Conservation (phyloP, 129 eudicot genomes). For the Centella asiatica region DNA sequence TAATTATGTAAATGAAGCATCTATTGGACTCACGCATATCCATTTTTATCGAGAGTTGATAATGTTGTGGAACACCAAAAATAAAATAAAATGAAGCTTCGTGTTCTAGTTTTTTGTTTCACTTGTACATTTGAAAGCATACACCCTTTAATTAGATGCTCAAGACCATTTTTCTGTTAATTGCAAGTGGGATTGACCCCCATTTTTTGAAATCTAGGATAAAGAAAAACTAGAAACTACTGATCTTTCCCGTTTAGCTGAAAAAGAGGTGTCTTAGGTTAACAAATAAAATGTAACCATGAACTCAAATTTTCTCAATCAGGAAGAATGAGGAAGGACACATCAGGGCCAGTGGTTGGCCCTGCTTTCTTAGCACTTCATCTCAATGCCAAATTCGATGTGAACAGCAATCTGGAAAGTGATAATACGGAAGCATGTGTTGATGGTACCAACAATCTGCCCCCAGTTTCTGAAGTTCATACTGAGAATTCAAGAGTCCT, state of each 20-base stretch:
- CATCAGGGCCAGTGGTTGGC: background rate
- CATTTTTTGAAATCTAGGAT: conserved; percentile 12
- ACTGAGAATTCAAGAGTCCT: conserved; percentile 20
- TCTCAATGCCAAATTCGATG: conserved; percentile 41
- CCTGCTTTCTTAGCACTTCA: conserved; percentile 20
- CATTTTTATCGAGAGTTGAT: too few species aligned
- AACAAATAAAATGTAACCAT: conserved; percentile 5
- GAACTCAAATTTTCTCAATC: conserved; percentile 14
- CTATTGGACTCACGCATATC: too few species aligned
- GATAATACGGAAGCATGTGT: background rate
- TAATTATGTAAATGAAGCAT: too few species aligned
- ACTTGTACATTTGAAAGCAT: too few species aligned
- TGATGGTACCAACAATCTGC: conserved; percentile 13
- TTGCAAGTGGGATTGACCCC: conserved; percentile 16
- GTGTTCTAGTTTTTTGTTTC: too few species aligned
- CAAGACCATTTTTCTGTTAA: background rate
- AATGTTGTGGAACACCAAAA: too few species aligned
- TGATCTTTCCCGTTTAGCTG: conserved; percentile 1
- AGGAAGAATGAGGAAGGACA: conserved; percentile 20
- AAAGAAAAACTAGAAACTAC: conserved; percentile 4
- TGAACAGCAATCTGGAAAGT: background rate
- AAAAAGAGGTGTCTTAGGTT: conserved; percentile 10
- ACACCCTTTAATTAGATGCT: too few species aligned
- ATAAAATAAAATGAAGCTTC: too few species aligned
- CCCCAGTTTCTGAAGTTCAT: background rate